Base-by-base conservation (phyloP, 2,329 filamentous ascomycete species). In the Aspergillus costaricaensis region DNA sequence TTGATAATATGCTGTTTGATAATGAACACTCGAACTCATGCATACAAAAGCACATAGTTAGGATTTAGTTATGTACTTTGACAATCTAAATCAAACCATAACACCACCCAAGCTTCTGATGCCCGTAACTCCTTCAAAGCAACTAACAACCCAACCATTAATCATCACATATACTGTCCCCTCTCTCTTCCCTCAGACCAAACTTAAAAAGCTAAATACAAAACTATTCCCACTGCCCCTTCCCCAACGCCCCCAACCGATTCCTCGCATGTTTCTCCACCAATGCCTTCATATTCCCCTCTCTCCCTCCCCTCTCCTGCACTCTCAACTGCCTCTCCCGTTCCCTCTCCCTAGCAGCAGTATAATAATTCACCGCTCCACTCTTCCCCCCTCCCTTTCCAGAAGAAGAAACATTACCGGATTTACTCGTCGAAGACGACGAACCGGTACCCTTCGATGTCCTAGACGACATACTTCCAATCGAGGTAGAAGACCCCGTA, bases 361-460 rank as follows among this genome's bases (percentile, higher is more conserved):
- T 74, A 58, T 79, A 84, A 19, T 84, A 86, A 65, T 86, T 85
- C 9, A 87, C 83, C 49, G 83, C 83, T 27, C 82, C 85, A 76
- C 83, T 86, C 69, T 85, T 86, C n/a, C 80, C 30, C 5, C 53
- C 30, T 6, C 53, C 53, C 5, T 4, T 23, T 1, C 44, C 44
- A 17, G 21, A 8, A 27, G 25, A 25, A 25, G 25, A 5, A 30
- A 23, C 15, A n/a, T n/a, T 8, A 6, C 19, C 12, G 19, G 19
- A 23, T 8, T 19, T 44, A 12, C 19, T 53, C 7, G 14, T 17
- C 21, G 50, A 14, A 4, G 32, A 36, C 32, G 12, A 36, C 5
- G 27, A 30, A 30, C 27, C 27, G 1, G 10, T 12, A 12, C 17
- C 32, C 76, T 83, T 86, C 69, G 85, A 86, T n/a, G 80, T 81